Base-by-base conservation (phyloP, 139 green algal species). In the Coelastrella sp. region DNA sequence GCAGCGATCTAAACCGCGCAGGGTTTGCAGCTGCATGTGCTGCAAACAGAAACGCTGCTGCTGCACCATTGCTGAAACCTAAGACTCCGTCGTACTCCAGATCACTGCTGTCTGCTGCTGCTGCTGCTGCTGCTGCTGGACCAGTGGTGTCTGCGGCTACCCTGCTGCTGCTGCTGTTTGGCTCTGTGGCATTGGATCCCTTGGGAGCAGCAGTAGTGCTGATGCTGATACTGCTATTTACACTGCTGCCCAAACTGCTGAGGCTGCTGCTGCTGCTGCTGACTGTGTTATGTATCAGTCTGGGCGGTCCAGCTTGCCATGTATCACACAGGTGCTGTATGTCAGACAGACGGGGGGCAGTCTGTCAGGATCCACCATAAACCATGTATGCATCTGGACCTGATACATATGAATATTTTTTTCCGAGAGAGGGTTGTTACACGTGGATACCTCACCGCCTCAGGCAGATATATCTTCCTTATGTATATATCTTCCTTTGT, bases 61-160 rank as follows among this genome's bases (percentile, higher is more conserved):
- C 93, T 14, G 93, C 93, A 1, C 93, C 93, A 65, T 95, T 94
- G 76, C 85, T 92, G 87, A 95, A 95, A 8, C 93, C 93, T 4
- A 95, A 81, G 5, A 95, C 64, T 3, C 91, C 93, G 17, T 94
- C 90, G 76, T 90, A 95, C 79, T 90, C 75, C 7, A 59, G 54
- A 56, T 57, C 76, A 76, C 14, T 85, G 79, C 54, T 47, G 54
- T 19, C 56, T 85, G 80, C 81, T 57, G 61, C 11, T 86, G 80
- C 59, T 74, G 80, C 59, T 87, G n/a, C n/a, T n/a, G n/a, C n/a
- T n/a, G n/a, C n/a, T n/a, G n/a, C n/a, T n/a, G n/a, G 32, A 47
- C 32, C 32, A 47, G 32, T 47, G 1, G 32, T 47, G 32, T 47
- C 32, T 47, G 32, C 32, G 32, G 1, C 32, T 85, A 17, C 3